Evolutionary conservation across 2,329 filamentous ascomycete genomes (phyloP).

Genomic region (Dendryphion nanum): DNA sequence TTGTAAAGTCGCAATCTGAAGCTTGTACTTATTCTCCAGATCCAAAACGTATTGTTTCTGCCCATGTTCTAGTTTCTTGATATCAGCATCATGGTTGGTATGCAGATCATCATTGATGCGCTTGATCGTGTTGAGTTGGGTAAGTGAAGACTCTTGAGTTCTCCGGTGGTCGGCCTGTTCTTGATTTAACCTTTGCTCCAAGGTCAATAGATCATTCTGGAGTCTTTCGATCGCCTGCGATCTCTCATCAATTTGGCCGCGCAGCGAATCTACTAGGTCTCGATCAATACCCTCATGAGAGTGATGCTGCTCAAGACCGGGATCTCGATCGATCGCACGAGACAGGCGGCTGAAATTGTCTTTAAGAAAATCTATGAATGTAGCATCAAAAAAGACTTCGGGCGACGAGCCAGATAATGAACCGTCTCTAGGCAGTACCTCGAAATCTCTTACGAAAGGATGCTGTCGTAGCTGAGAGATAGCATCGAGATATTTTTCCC

Average conservation of each 20-base stretch:
- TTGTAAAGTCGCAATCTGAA: conserved; percentile 33
- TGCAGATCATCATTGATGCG: conserved; percentile 70
- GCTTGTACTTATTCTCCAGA: conserved; percentile 49
- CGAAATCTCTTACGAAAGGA: conserved; percentile 81
- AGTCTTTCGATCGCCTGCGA: conserved; percentile 58
- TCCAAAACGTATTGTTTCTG: conserved; percentile 34
- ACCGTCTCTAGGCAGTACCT: conserved; percentile 71
- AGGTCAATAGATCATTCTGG: conserved; percentile 54
- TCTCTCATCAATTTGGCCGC: conserved; percentile 73
- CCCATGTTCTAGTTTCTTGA: conserved; percentile 50
- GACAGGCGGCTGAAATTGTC: conserved; percentile 88
- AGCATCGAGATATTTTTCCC: conserved; percentile 83
- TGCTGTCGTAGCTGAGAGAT: conserved; percentile 75
- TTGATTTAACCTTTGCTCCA: conserved; percentile 63
- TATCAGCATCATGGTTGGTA: conserved; percentile 65
- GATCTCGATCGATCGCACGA: conserved; percentile 86
- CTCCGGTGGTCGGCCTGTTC: conserved; percentile 71
- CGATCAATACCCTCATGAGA: conserved; percentile 91
- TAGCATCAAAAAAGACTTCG: conserved; percentile 80
- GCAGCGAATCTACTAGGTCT: conserved; percentile 83
- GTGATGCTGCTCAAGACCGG: conserved; percentile 79
- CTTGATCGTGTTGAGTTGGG: conserved; percentile 55
- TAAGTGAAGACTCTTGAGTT: conserved; percentile 52
- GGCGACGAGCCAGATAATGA: conserved; percentile 57
- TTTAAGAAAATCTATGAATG: conserved; percentile 91